phyloP scores from a whole-genome alignment of 805 yeast genomes.

The Kodamaea kakaduensis region DNA sequence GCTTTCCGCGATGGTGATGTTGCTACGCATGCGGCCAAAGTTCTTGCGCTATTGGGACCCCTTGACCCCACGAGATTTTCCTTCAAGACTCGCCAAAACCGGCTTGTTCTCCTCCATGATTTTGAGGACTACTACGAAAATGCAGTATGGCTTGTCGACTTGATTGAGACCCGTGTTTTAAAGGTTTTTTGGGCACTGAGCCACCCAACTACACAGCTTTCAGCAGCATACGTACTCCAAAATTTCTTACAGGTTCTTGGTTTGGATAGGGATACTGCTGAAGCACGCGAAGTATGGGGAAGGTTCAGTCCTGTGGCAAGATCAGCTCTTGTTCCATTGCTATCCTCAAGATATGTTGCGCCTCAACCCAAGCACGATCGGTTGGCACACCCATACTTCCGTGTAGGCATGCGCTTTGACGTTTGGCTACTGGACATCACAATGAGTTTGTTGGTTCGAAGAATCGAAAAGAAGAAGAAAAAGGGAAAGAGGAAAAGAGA shows the following conservation, averaged over 20 bases:
- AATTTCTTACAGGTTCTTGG: constrained; percentile 63
- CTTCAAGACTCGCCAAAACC: constrained; percentile 37
- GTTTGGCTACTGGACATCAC: constrained; percentile 73
- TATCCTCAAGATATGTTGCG: constrained; percentile 69
- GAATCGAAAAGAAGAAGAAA: constrained; percentile 23
- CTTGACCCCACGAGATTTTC: constrained; percentile 60
- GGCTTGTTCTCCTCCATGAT: constrained; percentile 53
- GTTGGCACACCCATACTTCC: constrained; percentile 61
- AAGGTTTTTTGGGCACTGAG: constrained; percentile 87
- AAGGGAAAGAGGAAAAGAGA: constrained; percentile 16
- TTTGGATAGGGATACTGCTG: constrained; percentile 31
- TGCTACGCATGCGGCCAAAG: constrained; percentile 58
- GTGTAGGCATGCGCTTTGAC: constrained; percentile 49
- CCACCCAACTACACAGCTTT: constrained; percentile 79
- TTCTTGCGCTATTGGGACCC: constrained; percentile 74
- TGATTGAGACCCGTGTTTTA: constrained; percentile 67
- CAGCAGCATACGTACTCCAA: constrained; percentile 85
- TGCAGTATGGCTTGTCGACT: constrained; percentile 56
- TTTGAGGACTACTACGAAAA: constrained; percentile 61
- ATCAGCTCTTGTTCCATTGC: constrained; percentile 70
- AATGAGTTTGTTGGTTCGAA: constrained; percentile 52
- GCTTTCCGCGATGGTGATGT: constrained; percentile 52
- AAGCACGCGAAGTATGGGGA: constrained; percentile 46
- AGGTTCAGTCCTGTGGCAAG: constrained; percentile 61
- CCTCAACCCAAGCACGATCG: constrained; percentile 48